Evolutionary conservation across 768 basidiomycete species (phyloP).

Genomic region (Russula sp.): DNA sequence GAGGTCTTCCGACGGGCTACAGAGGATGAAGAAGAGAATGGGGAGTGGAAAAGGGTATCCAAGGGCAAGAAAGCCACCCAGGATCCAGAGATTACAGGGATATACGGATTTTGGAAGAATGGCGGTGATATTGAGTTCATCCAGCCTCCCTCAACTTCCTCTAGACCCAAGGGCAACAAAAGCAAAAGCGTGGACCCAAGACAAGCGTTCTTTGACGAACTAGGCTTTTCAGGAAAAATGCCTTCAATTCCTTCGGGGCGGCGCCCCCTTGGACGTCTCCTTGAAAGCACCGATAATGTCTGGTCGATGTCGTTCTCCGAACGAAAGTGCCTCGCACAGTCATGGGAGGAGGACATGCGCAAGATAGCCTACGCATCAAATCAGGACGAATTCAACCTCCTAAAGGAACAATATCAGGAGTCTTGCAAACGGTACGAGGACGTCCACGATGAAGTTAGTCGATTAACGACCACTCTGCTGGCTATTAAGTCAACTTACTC

Average conservation of each 20-base stretch:
- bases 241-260: constrained; percentile 33
- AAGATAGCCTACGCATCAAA: constrained; percentile 26
- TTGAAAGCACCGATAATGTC: constrained; percentile 28
- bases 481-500: neutral
- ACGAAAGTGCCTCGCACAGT: constrained; percentile 35
- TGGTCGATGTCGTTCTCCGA: constrained; percentile 52
- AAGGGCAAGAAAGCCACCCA: neutral
- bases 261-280: constrained; percentile 36
- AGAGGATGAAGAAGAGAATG: constrained; percentile 15
- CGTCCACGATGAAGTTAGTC: constrained; percentile 47
- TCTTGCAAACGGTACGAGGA: constrained; percentile 33
- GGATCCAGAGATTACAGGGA: constrained; percentile 1
- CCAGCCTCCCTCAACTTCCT: neutral
- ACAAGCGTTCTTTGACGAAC: constrained; percentile 31
- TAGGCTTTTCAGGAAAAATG: constrained; percentile 29
- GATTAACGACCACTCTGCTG: neutral
- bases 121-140: constrained; percentile 18
- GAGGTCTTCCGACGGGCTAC: neutral
- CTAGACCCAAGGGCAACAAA: neutral
- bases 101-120: constrained; percentile 19
- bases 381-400: constrained; percentile 36
- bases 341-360: constrained; percentile 43
- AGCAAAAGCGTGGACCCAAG: neutral
- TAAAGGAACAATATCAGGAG: constrained; percentile 36
- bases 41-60: constrained; percentile 6